Percentiles rank a stretch among this genome's conserved stretches.
Evolutionary conservation across 139 green algal genomes (phyloP).

Genomic region (Asterochloris erici): DNA sequence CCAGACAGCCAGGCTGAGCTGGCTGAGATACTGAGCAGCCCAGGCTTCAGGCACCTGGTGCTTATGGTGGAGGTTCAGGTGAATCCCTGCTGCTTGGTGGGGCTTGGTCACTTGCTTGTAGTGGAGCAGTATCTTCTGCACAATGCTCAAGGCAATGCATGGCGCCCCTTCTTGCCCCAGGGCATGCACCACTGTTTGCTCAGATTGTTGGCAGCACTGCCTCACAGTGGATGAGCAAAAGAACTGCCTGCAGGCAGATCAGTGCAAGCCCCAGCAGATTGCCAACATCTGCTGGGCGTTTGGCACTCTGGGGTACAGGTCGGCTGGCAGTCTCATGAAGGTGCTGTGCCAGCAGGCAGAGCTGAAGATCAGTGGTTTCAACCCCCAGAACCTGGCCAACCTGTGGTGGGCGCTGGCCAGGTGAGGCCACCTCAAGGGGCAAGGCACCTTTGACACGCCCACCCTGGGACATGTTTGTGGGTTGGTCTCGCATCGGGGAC

Average conservation of each 20-base stretch:
- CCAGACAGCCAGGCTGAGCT: not conserved
- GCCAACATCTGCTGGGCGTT: constrained; percentile 22
- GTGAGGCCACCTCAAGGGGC: not conserved
- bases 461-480: too few species aligned
- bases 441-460: too few species aligned
- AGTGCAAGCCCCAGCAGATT: constrained; percentile 20
- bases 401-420: constrained; percentile 18
- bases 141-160: too few species aligned
- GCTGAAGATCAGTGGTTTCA: constrained; percentile 13
- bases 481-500: too few species aligned
- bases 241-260: constrained; percentile 5
- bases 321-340: not conserved
- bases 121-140: too few species aligned
- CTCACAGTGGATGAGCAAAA: too few species aligned
- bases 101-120: too few species aligned
- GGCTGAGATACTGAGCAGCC: not conserved
- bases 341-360: not conserved
- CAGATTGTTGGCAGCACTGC: too few species aligned
- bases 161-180: too few species aligned
- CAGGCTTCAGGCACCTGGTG: constrained; percentile 13
- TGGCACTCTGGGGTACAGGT: constrained; percentile 16
- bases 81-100: not conserved
- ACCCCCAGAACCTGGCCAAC: constrained; percentile 22
- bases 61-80: constrained; percentile 14
- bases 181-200: too few species aligned